Evolutionary conservation across 768 basidiomycete species (phyloP), one percentile per base, ranked within the genome.

Genomic region (Termitomyces eurrhizus): DNA sequence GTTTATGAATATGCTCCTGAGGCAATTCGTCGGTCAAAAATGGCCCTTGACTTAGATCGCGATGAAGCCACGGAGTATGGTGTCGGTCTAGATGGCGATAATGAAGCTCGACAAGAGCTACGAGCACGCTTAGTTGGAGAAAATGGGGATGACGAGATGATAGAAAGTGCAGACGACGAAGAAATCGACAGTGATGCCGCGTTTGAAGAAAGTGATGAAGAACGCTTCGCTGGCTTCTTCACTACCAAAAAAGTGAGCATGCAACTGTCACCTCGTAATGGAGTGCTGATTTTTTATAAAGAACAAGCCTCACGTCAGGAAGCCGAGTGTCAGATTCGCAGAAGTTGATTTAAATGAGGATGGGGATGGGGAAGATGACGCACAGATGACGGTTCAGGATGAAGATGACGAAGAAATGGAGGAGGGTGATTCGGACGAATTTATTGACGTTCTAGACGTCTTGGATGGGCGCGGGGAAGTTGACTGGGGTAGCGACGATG

Each of bases 101-200:
- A 76, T 44, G 77, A 77, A 46, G 77, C 80, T 12, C 75, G 68
- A 63, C 70, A 77, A 56, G 74, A 73, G 56, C 56, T 78, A 45
- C 67, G 67, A 35, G 76, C 85, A 18, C 75, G 82, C 63, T 67
- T 90, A 51, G 75, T 85, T 53, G 83, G 80, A 7, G 82, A 83
- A 62, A 71, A 78, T 39, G 79, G 72, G 13, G 85, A 85, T 36
- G 77, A 78, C 49, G 79, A 84, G 59, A 72, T 67, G 62, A 79
- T 92, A 64, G 85, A 79, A 37, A 84, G 82, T 62, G 85, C 75
- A 1, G 90, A 95, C 63, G 93, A 95, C 67, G 92, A 94, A 68
- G 92, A 94, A 62, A 83, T 94, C 49, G 90, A 92, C 61, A 89
- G 87, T 63, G 93, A 95, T 66, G 87, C 80, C 62, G 93, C 91